A percentile compares a stretch with the other conserved stretches of the same genome.
These are phyloP conservation scores for Inga oerstediana DNA, from an alignment of 306 rosid species.

Conservation along the genomic window DNA sequence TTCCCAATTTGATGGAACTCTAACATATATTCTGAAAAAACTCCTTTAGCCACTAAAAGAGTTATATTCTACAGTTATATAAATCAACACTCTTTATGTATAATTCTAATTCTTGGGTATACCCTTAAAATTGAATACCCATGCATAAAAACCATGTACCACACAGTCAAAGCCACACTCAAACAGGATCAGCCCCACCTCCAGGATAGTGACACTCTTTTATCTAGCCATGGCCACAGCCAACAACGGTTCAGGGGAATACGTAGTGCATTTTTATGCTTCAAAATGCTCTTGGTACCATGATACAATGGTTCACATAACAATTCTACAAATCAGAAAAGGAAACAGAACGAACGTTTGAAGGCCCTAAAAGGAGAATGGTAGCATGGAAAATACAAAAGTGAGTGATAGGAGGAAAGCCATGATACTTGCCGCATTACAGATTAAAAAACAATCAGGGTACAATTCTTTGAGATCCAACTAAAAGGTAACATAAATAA, in stretches of 20 bases:
- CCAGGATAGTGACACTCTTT: neutral
- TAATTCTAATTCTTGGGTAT: too few species aligned
- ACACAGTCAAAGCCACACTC: neutral
- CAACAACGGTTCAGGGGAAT: neutral
- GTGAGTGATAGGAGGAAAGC: neutral
- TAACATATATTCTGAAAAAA: too few species aligned
- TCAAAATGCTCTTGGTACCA: neutral
- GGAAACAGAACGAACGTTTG: neutral
- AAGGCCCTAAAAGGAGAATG: neutral
- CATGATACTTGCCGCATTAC: neutral
- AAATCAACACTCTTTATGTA: too few species aligned
- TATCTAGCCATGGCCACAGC: neutral
- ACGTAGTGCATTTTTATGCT: neutral
- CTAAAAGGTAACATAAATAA: neutral
- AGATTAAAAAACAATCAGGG: slow-evolving; percentile 5
- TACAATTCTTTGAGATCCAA: slow-evolving; percentile 1
- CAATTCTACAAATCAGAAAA: neutral
- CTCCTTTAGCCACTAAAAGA: too few species aligned
- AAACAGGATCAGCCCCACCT: neutral
- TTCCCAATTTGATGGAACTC: too few species aligned
- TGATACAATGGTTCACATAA: neutral
- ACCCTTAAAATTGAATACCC: too few species aligned
- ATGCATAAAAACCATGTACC: too few species aligned
- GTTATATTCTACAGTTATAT: too few species aligned
- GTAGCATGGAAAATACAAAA: slow-evolving; percentile 19